Conservation (phyloP, 352 stramenopile species). For the Elongisporangium anandrum region DNA sequence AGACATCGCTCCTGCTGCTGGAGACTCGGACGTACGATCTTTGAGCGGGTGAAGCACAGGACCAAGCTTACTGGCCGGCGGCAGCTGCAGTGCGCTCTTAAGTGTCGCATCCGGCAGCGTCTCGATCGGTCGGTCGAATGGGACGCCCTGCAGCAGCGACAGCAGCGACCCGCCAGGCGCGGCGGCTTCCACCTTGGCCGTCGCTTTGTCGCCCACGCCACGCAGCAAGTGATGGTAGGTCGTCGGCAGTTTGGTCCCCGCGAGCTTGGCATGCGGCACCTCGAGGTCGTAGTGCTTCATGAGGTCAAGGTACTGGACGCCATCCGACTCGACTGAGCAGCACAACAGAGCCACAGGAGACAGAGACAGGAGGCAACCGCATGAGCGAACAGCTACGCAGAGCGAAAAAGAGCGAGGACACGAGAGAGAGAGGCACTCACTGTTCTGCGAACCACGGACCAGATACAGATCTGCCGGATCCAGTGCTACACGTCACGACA, state of each 20-base stretch:
- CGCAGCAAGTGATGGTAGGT: constrained; percentile 75
- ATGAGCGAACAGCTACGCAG: neutral
- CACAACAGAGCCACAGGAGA: too few relatives aligned
- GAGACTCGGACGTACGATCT: constrained; percentile 14
- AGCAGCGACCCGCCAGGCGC: constrained; percentile 51
- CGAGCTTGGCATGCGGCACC: constrained; percentile 56
- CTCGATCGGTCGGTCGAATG: constrained; percentile 79
- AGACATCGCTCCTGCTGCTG: neutral
- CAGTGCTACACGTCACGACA: constrained; percentile 8
- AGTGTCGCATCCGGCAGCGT: constrained; percentile 63
- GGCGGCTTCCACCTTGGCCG: constrained; percentile 6
- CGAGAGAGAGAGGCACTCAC: constrained; percentile 20
- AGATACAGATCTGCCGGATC: constrained; percentile 55
- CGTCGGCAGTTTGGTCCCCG: constrained; percentile 41
- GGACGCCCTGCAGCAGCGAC: constrained; percentile 56
- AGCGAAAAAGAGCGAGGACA: neutral
- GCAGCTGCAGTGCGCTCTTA: constrained; percentile 67
- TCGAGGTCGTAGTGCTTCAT: constrained; percentile 72
- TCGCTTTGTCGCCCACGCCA: constrained; percentile 49
- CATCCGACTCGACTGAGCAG: constrained; percentile 64
- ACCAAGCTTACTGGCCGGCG: constrained; percentile 49
- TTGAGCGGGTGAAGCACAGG: constrained; percentile 44
- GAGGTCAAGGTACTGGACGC: constrained; percentile 50
- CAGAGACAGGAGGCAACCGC: neutral
- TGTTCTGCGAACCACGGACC: constrained; percentile 48